phyloP scores from a whole-genome alignment of 2,329 filamentous ascomycete species.

The Diplodia corticola region DNA sequence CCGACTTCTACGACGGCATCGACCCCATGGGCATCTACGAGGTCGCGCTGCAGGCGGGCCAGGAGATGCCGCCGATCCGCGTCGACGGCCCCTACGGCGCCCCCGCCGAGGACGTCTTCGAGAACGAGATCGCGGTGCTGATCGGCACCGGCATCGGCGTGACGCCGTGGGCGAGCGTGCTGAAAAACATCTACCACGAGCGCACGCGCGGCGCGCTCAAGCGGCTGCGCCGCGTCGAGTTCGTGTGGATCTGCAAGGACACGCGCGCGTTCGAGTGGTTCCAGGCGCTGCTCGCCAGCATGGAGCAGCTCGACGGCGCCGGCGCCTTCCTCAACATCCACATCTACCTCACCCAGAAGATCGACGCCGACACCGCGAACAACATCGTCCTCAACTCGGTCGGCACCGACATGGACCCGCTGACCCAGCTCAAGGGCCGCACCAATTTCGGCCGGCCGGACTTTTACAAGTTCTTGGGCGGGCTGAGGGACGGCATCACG shows the following conservation, averaged over 20 bases:
- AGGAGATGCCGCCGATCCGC: conserved; percentile 84
- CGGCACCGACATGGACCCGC: conserved; percentile 79
- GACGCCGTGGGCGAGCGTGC: conserved; percentile 80
- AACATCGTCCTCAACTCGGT: conserved; percentile 98
- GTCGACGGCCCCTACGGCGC: conserved; percentile 97
- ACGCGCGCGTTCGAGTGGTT: conserved; percentile 98
- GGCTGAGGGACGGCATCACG: conserved; percentile 84
- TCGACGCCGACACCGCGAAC: conserved; percentile 87
- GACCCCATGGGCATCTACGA: conserved; percentile 98
- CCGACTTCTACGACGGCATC: conserved; percentile 84
- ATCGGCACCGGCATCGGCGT: conserved; percentile 87
- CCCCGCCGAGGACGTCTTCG: conserved; percentile 94
- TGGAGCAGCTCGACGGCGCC: conserved; percentile 66
- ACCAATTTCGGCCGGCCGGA: conserved; percentile 96
- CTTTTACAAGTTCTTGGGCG: conserved; percentile 75
- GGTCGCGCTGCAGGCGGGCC: conserved; percentile 87
- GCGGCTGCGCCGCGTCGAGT: conserved; percentile 90
- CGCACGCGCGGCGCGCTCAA: conserved; percentile 87
- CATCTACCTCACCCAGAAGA: conserved; percentile 91
- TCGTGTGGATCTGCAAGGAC: conserved; percentile 98
- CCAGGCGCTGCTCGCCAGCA: conserved; percentile 87
- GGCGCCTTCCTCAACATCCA: conserved; percentile 93
- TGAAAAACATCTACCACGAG: conserved; percentile 98
- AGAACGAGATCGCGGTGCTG: conserved; percentile 84
- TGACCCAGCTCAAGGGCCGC: conserved; percentile 84